These are phyloP conservation scores for Chrysanthemum seticuspe DNA, from an alignment of 129 eudicot genomes.

Conservation along the genomic window DNA sequence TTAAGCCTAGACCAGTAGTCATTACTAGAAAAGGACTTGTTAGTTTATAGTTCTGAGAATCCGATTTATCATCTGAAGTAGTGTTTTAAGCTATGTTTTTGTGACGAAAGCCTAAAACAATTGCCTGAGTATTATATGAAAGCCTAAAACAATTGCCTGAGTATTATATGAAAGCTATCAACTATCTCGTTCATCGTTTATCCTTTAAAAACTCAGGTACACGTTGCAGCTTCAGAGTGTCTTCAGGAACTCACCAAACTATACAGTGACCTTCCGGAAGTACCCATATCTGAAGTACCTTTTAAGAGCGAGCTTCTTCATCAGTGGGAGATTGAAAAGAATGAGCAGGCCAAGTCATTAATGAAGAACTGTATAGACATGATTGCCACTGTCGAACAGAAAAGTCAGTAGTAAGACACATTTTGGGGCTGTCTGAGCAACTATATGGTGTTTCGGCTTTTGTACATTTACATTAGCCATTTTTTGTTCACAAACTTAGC, in stretches of 20 bases:
- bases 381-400: constrained; percentile 41
- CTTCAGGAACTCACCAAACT: constrained; percentile 58
- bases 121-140: background rate
- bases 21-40: background rate
- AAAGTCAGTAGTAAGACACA: constrained; percentile 1
- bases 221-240: constrained; percentile 84
- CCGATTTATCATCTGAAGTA: background rate
- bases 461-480: too few relatives aligned
- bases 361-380: constrained; percentile 68
- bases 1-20: too few relatives aligned
- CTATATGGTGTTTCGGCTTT: background rate
- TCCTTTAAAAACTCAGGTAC: constrained; percentile 53
- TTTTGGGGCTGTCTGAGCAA: background rate
- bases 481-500: too few relatives aligned
- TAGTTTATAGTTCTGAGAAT: background rate
- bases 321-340: constrained; percentile 67
- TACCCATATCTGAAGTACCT: constrained; percentile 31
- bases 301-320: constrained; percentile 59
- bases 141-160: too few relatives aligned
- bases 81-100: background rate
- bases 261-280: constrained; percentile 35
- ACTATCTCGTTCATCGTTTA: background rate
- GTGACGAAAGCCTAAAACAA: background rate
- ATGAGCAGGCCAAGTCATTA: constrained; percentile 73
- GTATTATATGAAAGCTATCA: too few relatives aligned